Evolutionary conservation across 2,329 filamentous ascomycete genomes (phyloP), one percentile per base, ranked within the genome.

Genomic region (Dryadomyces quercus-mongolicae): DNA sequence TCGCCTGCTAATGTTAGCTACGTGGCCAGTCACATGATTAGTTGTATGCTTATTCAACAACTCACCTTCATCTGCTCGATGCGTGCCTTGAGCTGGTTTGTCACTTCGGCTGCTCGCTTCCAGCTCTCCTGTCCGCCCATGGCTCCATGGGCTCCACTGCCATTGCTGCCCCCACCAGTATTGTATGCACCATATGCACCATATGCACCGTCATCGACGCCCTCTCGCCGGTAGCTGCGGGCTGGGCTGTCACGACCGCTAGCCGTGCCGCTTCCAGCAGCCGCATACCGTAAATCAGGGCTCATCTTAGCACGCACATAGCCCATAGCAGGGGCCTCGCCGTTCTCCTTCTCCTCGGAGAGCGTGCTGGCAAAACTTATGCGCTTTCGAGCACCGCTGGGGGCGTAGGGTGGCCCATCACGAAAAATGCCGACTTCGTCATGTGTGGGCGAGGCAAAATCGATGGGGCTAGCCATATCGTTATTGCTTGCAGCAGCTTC

Each of bases 61-160:
- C 71, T 60, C 63, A 80, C 81, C 78, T 97, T 98, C 93, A 98
- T 98, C 75, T 93, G 87, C 74, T 97, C 93, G 68, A 98, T 98
- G 67, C 93, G 82, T 52, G 92, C 90, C 74, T 97, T 98, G 64
- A 98, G 70, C 68, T 96, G 93, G 69, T 91, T 96, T 54, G 93
- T 98, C 55, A 98, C 93, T 73, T 98, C 93, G 2, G 93, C 93
- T 18, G 93, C 93, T 61, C 93, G 78, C 73, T 91, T 94, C 93
- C 93, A 98, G 67, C 91, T 97, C 72, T 98, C 93, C 18, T 84
- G 82, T 1, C 82, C 82, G 49, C 83, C 79, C 51, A 54, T 36
- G 13, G 46, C 18, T 9, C 20, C 44, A 31, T 42, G 20, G 52
- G n/a, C 42, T 31, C 18, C 47, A 45, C n/a, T 52, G 4, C 60